phyloP scores from a whole-genome alignment of 2,329 filamentous ascomycete species.

The Phialocephala subalpina region DNA sequence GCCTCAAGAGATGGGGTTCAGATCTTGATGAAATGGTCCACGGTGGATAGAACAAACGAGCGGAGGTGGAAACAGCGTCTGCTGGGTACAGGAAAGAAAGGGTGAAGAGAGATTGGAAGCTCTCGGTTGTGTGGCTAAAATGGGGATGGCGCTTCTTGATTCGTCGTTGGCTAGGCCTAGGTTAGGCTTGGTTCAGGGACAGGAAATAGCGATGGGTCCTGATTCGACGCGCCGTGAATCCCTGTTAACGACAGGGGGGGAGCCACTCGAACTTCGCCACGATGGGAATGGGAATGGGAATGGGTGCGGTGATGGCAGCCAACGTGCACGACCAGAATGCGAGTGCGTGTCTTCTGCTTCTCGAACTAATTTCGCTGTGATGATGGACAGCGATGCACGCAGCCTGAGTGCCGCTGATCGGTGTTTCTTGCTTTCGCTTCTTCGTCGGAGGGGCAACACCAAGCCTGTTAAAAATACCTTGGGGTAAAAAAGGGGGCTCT shows the following conservation, averaged over 20 bases:
- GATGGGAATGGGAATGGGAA: no score
- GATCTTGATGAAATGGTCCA: slow-evolving; percentile 27
- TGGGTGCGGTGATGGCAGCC: no score
- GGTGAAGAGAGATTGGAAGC: slow-evolving; percentile 21
- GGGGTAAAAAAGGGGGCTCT: slow-evolving; percentile 1
- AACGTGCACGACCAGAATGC: no score
- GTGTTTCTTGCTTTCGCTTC: background rate
- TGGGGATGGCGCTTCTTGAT: background rate
- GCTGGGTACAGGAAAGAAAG: slow-evolving; percentile 5
- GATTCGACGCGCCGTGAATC: background rate
- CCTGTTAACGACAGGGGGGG: background rate
- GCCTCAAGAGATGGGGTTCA: slow-evolving; percentile 25
- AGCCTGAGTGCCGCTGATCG: background rate
- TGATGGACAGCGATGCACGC: background rate
- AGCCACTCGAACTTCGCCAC: background rate
- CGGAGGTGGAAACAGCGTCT: slow-evolving; percentile 13
- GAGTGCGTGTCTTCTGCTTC: no score
- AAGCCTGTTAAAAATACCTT: slow-evolving; percentile 4
- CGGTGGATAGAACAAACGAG: slow-evolving; percentile 20
- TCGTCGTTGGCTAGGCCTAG: background rate
- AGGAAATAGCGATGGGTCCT: background rate
- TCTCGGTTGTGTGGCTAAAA: background rate
- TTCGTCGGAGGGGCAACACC: slow-evolving; percentile 5
- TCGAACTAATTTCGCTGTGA: no score
- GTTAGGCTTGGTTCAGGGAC: background rate